Evolutionary conservation across 139 green algal species (phyloP).

Genomic region (Deuterostichococcus epilithicus): DNA sequence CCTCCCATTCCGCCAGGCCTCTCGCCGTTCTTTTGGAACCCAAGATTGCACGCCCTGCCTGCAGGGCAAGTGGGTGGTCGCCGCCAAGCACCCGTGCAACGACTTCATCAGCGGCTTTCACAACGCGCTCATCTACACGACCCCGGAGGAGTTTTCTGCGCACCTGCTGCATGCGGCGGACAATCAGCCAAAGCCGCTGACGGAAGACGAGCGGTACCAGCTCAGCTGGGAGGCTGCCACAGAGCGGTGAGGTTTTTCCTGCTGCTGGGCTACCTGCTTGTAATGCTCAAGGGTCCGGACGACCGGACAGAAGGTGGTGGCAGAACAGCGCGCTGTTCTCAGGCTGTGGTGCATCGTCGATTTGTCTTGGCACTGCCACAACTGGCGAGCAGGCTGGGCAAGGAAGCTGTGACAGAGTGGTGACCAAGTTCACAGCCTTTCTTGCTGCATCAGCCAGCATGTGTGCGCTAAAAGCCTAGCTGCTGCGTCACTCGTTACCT

Average conservation of each 20-base stretch:
- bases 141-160: conserved; percentile 70
- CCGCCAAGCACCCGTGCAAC: conserved; percentile 93
- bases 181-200: conserved; percentile 63
- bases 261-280: conserved; percentile 26
- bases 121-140: conserved; percentile 85
- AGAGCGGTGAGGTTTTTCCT: conserved; percentile 50
- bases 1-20: too few species aligned
- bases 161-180: conserved; percentile 57
- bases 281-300: conserved; percentile 41
- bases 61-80: conserved; percentile 90
- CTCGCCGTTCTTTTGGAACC: too few species aligned
- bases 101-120: conserved; percentile 85
- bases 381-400: neutral
- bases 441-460: too few species aligned
- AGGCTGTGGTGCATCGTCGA: neutral
- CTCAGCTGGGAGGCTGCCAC: conserved; percentile 89
- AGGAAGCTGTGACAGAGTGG: too few species aligned
- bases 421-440: too few species aligned
- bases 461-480: too few species aligned
- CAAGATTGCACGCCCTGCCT: neutral
- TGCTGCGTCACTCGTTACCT: neutral
- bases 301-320: conserved; percentile 22
- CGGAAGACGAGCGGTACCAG: conserved; percentile 41
- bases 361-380: neutral
- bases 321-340: neutral